These are phyloP conservation scores for Cryphonectria parasitica DNA, from an alignment of 2,329 filamentous ascomycete species.

Conservation along the genomic window DNA sequence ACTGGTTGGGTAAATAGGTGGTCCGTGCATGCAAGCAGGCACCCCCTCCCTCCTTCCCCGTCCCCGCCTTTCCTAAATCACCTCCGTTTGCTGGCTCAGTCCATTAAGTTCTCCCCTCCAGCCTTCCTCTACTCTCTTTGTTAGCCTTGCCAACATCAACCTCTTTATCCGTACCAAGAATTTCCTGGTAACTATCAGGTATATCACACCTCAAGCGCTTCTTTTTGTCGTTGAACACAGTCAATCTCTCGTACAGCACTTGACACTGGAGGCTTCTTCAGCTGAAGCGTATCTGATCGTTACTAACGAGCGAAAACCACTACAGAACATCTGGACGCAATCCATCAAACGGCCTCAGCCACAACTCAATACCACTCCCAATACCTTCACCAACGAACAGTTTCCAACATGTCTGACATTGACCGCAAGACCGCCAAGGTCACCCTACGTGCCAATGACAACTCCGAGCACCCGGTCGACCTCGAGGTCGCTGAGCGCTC, in stretches of 20 bases:
- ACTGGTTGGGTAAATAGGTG: background rate
- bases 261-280: background rate
- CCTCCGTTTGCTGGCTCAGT: background rate
- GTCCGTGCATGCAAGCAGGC: background rate
- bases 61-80: background rate
- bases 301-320: conserved; percentile 2
- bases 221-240: background rate
- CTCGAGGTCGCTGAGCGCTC: conserved; percentile 87
- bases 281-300: background rate
- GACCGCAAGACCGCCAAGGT: conserved; percentile 40
- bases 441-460: conserved; percentile 57
- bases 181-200: background rate
- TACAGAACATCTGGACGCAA: conserved; percentile 19
- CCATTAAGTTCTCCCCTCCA: background rate
- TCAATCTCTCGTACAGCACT: background rate
- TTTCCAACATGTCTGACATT: conserved; percentile 37
- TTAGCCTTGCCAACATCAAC: background rate
- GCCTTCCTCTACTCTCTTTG: background rate
- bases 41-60: background rate
- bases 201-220: background rate
- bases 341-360: conserved; percentile 9
- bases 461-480: conserved; percentile 58
- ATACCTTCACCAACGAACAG: conserved; percentile 9
- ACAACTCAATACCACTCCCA: conserved; percentile 11
- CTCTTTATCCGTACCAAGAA: background rate